phyloP scores from a whole-genome alignment of 805 yeast genomes.

The Candida tammaniensis region DNA sequence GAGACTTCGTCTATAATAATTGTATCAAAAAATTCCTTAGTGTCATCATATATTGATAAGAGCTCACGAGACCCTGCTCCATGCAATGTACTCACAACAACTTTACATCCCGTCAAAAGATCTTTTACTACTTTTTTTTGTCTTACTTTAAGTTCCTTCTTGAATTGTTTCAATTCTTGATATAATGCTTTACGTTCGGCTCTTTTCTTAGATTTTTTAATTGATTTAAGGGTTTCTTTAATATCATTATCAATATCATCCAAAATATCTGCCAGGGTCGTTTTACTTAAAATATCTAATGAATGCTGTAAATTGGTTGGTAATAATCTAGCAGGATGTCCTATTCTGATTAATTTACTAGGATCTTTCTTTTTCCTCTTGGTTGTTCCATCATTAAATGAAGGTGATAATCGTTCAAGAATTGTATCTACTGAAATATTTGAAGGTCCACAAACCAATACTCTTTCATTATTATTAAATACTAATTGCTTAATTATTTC shows the following conservation, averaged over 20 bases:
- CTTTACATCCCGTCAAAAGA: constrained; percentile 57
- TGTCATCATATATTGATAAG: constrained; percentile 46
- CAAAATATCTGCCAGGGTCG: constrained; percentile 46
- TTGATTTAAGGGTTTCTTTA: constrained; percentile 50
- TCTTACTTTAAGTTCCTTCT: constrained; percentile 65
- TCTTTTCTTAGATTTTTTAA: constrained; percentile 61
- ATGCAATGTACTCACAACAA: constrained; percentile 81
- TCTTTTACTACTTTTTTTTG: constrained; percentile 64
- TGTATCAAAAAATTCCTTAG: constrained; percentile 59
- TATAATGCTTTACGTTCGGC: constrained; percentile 66
- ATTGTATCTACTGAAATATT: constrained; percentile 91
- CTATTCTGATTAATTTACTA: constrained; percentile 63
- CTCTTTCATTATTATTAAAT: constrained; percentile 42
- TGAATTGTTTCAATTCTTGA: constrained; percentile 62
- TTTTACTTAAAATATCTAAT: constrained; percentile 65
- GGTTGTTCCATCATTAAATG: constrained; percentile 19
- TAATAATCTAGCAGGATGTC: constrained; percentile 88
- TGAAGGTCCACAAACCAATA: constrained; percentile 91
- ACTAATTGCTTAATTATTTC: constrained; percentile 77
- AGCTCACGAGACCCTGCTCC: constrained; percentile 79
- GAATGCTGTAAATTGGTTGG: constrained; percentile 65
- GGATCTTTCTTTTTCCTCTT: constrained; percentile 22
- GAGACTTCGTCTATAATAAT: constrained; percentile 94
- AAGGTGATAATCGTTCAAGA: constrained; percentile 61
- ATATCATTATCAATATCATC: constrained; percentile 72